Evolutionary conservation across 257 asterid genomes (phyloP).

Genomic region (Nemophila menziesii): DNA sequence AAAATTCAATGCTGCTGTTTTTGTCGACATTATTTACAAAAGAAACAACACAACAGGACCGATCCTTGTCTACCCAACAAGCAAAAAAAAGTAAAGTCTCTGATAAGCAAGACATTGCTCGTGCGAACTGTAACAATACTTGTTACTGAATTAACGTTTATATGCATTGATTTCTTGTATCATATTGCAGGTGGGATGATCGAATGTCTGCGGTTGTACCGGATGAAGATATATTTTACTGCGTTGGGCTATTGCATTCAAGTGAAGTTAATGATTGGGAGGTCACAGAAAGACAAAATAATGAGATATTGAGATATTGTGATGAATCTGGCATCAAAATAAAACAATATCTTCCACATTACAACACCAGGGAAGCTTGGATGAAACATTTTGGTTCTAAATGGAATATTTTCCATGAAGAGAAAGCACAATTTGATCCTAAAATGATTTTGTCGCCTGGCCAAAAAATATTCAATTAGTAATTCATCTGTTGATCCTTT

Average conservation of each 20-base stretch:
- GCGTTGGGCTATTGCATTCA: slow-evolving; percentile 28
- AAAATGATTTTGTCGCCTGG: slow-evolving; percentile 34
- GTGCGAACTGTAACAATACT: not conserved
- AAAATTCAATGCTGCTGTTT: slow-evolving; percentile 10
- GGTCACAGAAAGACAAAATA: slow-evolving; percentile 20
- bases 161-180: not conserved
- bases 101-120: not conserved
- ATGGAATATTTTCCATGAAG: slow-evolving; percentile 32
- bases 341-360: slow-evolving; percentile 45
- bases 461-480: slow-evolving; percentile 26
- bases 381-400: slow-evolving; percentile 35
- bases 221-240: slow-evolving; percentile 36
- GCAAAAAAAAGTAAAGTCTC: slow-evolving; percentile 1
- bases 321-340: slow-evolving; percentile 22
- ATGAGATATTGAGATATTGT: slow-evolving; percentile 26
- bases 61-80: slow-evolving; percentile 11
- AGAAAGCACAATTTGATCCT: slow-evolving; percentile 35
- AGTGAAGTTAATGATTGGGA: slow-evolving; percentile 13
- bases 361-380: slow-evolving; percentile 33
- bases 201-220: slow-evolving; percentile 42
- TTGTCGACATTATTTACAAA: slow-evolving; percentile 8
- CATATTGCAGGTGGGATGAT: slow-evolving; percentile 34
- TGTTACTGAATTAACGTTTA: not conserved
- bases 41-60: not conserved
- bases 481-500: not conserved